Conservation (phyloP, 371 early-diverging fungal species). For the Catenaria anguillulae region DNA sequence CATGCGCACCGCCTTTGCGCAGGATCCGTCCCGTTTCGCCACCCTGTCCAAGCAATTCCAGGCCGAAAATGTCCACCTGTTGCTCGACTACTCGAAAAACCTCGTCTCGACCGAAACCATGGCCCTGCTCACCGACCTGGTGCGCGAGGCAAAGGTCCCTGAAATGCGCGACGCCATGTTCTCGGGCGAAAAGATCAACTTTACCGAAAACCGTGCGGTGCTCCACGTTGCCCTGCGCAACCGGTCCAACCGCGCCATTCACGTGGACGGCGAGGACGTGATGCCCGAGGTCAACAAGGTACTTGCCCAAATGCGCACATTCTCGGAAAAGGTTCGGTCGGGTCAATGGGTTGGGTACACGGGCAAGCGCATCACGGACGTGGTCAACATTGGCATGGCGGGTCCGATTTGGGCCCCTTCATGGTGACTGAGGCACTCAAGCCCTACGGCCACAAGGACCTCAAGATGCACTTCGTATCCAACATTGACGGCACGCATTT, state of each 20-base stretch:
- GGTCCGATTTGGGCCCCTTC: slow-evolving; percentile 98
- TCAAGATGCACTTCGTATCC: slow-evolving; percentile 87
- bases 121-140: slow-evolving; percentile 57
- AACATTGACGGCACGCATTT: slow-evolving; percentile 97
- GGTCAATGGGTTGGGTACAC: slow-evolving; percentile 91
- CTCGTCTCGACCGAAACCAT: slow-evolving; percentile 65
- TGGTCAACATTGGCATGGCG: slow-evolving; percentile 99
- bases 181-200: slow-evolving; percentile 89
- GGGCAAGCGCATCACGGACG: slow-evolving; percentile 80
- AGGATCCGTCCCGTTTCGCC: slow-evolving; percentile 58
- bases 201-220: slow-evolving; percentile 94
- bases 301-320: slow-evolving; percentile 77
- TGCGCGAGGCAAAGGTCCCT: slow-evolving; percentile 69
- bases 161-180: slow-evolving; percentile 85
- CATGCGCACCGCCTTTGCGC: slow-evolving; percentile 60
- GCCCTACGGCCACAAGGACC: slow-evolving; percentile 57
- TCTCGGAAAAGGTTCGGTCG: slow-evolving; percentile 65
- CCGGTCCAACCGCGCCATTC: slow-evolving; percentile 57
- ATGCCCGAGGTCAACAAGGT: slow-evolving; percentile 90
- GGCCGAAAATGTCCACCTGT: slow-evolving; percentile 40
- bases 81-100: slow-evolving; percentile 92
- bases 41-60: slow-evolving; percentile 59
- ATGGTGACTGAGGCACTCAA: slow-evolving; percentile 97
- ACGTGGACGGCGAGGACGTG: slow-evolving; percentile 71
- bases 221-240: slow-evolving; percentile 94